phyloP scores from a whole-genome alignment of 192 early-diverging fungal species.

The Backusella sp. region DNA sequence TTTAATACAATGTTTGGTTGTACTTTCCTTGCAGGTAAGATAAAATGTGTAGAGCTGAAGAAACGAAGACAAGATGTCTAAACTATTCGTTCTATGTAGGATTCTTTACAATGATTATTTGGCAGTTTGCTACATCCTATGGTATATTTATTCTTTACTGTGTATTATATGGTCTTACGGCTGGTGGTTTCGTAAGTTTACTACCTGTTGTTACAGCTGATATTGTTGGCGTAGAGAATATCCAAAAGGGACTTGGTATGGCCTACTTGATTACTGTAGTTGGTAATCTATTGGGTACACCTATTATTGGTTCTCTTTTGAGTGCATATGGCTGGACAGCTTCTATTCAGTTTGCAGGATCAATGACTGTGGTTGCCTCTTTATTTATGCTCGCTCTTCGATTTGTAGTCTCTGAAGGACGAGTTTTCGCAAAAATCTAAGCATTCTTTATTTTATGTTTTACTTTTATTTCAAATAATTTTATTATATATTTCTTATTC shows the following conservation, averaged over 20 bases:
- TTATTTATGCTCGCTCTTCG: conserved; percentile 33
- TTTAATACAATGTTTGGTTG: conserved; percentile 51
- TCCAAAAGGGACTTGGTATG: conserved; percentile 42
- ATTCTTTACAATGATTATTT: conserved; percentile 36
- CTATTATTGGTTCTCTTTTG: conserved; percentile 32
- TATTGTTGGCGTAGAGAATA: conserved; percentile 50
- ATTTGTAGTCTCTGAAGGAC: conserved; percentile 22
- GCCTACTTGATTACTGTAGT: conserved; percentile 35
- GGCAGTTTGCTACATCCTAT: conserved; percentile 44
- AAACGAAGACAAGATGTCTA: neutral
- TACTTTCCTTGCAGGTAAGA: conserved; percentile 41
- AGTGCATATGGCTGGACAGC: conserved; percentile 30
- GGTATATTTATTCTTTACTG: conserved; percentile 33
- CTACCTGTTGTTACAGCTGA: conserved; percentile 48
- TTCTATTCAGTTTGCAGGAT: conserved; percentile 39
- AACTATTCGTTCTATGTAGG: neutral
- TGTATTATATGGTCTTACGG: conserved; percentile 27
- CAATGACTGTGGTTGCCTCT: conserved; percentile 20
- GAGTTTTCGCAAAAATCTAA: conserved; percentile 25
- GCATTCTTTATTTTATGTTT: neutral
- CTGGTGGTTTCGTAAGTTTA: conserved; percentile 43
- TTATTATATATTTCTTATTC: neutral
- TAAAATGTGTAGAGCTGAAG: neutral
- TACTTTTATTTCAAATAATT: neutral
- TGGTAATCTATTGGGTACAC: conserved; percentile 43